phyloP scores from a whole-genome alignment of 2,329 filamentous ascomycete genomes.

The Fusarium zealandicum region DNA sequence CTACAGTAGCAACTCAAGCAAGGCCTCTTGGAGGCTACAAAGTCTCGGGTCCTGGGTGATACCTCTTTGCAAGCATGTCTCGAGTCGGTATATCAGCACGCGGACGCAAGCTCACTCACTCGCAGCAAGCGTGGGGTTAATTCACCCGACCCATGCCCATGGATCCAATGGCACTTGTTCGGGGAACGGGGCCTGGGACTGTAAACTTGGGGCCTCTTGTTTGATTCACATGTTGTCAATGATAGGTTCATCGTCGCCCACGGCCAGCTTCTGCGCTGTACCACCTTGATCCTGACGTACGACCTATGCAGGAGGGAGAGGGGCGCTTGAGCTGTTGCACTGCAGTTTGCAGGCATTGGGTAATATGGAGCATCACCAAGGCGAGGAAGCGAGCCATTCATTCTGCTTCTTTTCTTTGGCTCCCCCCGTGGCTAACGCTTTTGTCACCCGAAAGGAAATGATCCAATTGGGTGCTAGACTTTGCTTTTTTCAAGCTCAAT shows the following conservation, averaged over 20 bases:
- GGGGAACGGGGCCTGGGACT: constrained; percentile 15
- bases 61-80: constrained; percentile 24
- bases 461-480: constrained; percentile 27
- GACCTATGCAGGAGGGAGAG: constrained; percentile 25
- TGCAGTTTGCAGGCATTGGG: constrained; percentile 12
- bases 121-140: constrained; percentile 33
- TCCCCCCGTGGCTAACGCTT: constrained; percentile 6
- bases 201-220: constrained; percentile 31
- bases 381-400: constrained; percentile 16
- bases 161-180: constrained; percentile 10
- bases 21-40: constrained; percentile 4
- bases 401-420: constrained; percentile 18
- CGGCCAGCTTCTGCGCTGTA: constrained; percentile 22
- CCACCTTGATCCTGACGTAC: constrained; percentile 29
- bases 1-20: constrained; percentile 13
- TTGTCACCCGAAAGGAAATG: constrained; percentile 4
- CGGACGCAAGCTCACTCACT: constrained; percentile 18
- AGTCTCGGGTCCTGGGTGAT: neutral
- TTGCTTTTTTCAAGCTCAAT: constrained; percentile 1
- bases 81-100: constrained; percentile 37
- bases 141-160: constrained; percentile 18
- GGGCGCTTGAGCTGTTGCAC: constrained; percentile 22
- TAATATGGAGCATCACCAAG: constrained; percentile 21
- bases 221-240: constrained; percentile 41
- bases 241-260: constrained; percentile 42